phyloP scores from a whole-genome alignment of 371 early-diverging fungal species.

The Lichtheimia corymbifera region DNA sequence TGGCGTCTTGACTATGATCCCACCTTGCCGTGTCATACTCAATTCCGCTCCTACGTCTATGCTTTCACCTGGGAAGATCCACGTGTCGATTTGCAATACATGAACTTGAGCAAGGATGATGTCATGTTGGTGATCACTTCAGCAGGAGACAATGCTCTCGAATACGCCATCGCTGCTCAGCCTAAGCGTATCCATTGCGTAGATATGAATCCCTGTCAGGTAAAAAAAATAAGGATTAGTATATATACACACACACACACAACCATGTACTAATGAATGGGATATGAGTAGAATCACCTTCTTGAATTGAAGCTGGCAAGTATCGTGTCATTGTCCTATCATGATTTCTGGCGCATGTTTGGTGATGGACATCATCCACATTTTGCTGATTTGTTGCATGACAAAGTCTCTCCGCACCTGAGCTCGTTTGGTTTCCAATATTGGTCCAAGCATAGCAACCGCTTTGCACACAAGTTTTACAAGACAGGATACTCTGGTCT shows the following conservation, averaged over 20 bases:
- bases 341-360: constrained; percentile 82
- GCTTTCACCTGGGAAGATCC: constrained; percentile 92
- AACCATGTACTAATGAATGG: background rate
- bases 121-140: constrained; percentile 83
- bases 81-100: constrained; percentile 68
- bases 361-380: constrained; percentile 70
- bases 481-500: constrained; percentile 86
- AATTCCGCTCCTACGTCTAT: constrained; percentile 84
- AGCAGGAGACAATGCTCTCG: constrained; percentile 85
- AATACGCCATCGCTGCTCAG: constrained; percentile 73
- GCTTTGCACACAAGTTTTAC: constrained; percentile 70
- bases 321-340: constrained; percentile 59
- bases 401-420: constrained; percentile 71
- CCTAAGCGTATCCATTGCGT: constrained; percentile 78
- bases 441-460: constrained; percentile 68
- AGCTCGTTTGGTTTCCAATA: constrained; percentile 78
- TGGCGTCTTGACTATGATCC: constrained; percentile 75
- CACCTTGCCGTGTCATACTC: constrained; percentile 62
- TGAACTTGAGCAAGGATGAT: constrained; percentile 69
- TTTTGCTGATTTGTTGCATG: constrained; percentile 65
- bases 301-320: constrained; percentile 82
- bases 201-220: constrained; percentile 89
- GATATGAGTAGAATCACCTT: constrained; percentile 64
- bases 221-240: constrained; percentile 10
- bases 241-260: too few relatives aligned